Base-by-base conservation (phyloP, 768 basidiomycete species). In the Leccinum broughii region DNA sequence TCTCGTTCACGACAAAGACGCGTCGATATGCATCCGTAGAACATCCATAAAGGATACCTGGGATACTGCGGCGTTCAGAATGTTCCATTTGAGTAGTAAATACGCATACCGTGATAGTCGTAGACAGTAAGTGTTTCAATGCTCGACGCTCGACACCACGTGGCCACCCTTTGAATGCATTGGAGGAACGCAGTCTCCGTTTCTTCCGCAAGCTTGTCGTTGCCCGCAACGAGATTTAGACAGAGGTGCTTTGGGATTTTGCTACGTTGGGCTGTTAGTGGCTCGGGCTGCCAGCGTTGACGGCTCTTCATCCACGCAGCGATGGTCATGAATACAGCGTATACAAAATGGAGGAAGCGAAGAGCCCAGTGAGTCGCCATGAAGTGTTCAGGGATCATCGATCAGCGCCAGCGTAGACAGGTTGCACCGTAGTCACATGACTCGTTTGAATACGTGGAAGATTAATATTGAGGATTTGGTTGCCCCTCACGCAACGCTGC, bases 221-320 rank as follows among this genome's bases (percentile, higher is more conserved):
- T 64, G 57, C 82, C 76, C n/a, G 79, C 71, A 13, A 83, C 80
- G 51, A 93, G 80, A 56, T 88, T 71, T 49, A 93, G 65, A 24
- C 88, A 87, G 35, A 93, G 77, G 66, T 92, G 90, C 54, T 76
- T 76, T 3, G 91, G 91, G 52, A 81, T 66, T 67, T 86, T 84
- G 64, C 71, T 80, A 34, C 89, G 85, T 26, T 71, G 63, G n/a
- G 82, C 77, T 26, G 69, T 65, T 14, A 90, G 77, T 56, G 83
- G 77, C 57, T 73, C 76, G 20, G 89, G 87, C 30, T 66, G 67
- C 20, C 65, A 65, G 48, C 71, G 66, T 41, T 71, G 74, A 54
- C 73, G 61, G 60, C 72, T 77, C 63, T 74, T 74, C 67, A 78
- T 77, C 68, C 78, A 77, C 11, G 78, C 77, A 57, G 69, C 69